A percentile compares a stretch with the other conserved stretches of the same genome.
phyloP scores from a whole-genome alignment of 1,284 basidiomycete genomes.

The Ustilago cynodontis region DNA sequence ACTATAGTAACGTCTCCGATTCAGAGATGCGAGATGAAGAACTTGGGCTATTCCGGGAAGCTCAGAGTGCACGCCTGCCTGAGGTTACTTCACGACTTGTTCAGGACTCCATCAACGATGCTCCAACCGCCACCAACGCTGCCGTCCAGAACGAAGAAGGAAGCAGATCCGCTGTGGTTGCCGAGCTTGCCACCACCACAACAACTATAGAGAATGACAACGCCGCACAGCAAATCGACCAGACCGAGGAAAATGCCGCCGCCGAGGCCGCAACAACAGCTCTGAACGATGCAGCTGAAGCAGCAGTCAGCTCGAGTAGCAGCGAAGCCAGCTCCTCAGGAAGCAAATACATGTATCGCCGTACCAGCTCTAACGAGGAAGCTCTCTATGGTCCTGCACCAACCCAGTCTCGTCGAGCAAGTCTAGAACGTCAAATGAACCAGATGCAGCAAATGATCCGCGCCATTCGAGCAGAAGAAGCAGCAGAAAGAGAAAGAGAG shows the following conservation, averaged over 20 bases:
- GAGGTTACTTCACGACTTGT: neutral
- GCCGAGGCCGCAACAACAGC: neutral
- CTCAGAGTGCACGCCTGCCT: neutral
- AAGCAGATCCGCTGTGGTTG: neutral
- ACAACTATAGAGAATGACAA: neutral
- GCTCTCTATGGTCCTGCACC: constrained; percentile 1
- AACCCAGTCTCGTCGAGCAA: neutral
- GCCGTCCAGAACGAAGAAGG: neutral
- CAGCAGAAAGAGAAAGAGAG: neutral
- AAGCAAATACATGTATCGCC: neutral
- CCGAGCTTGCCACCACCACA: neutral
- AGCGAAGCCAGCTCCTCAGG: neutral
- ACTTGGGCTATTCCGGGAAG: neutral
- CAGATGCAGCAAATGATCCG: neutral
- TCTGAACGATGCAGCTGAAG: neutral
- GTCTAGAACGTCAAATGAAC: neutral
- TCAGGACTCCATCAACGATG: neutral
- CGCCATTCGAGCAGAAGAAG: neutral
- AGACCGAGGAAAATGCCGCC: neutral
- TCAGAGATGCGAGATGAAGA: constrained; percentile 1
- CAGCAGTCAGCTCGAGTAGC: constrained; percentile 5
- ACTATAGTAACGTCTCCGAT: no score
- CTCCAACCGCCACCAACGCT: no score
- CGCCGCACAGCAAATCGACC: neutral
- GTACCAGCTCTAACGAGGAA: constrained; percentile 11